phyloP scores from a whole-genome alignment of 208 protist genomes.

The Angomonas deanei region DNA sequence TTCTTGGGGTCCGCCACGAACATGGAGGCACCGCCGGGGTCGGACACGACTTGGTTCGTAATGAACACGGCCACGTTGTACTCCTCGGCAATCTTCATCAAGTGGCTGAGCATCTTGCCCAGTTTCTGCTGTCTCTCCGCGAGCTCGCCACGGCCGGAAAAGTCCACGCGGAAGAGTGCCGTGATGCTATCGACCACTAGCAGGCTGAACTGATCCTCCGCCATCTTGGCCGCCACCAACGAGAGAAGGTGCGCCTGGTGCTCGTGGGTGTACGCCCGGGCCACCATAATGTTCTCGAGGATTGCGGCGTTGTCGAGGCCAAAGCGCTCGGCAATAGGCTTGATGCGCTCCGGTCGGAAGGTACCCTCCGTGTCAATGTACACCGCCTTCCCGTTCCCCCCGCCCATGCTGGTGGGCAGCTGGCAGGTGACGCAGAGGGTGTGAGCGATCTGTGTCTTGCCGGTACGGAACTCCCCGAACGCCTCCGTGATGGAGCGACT shows the following conservation, averaged over 20 bases:
- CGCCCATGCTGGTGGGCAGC: slow-evolving; percentile 88
- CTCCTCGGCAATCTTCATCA: slow-evolving; percentile 98
- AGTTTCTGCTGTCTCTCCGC: slow-evolving; percentile 96
- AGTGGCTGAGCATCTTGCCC: slow-evolving; percentile 82
- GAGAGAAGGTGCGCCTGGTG: slow-evolving; percentile 92
- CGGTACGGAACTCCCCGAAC: slow-evolving; percentile 99
- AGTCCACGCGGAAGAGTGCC: slow-evolving; percentile 98
- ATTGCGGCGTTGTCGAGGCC: slow-evolving; percentile 88
- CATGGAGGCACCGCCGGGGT: slow-evolving; percentile 96
- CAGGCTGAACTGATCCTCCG: slow-evolving; percentile 87
- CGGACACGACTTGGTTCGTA: slow-evolving; percentile 98
- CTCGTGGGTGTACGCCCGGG: slow-evolving; percentile 95
- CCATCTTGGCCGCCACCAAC: slow-evolving; percentile 89
- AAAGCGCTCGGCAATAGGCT: slow-evolving; percentile 95
- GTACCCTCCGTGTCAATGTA: slow-evolving; percentile 99
- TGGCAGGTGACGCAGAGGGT: slow-evolving; percentile 97
- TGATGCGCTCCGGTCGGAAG: slow-evolving; percentile 96
- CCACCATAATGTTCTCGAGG: slow-evolving; percentile 97
- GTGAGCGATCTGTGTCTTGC: slow-evolving; percentile 98
- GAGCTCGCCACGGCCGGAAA: slow-evolving; percentile 95
- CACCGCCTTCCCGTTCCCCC: slow-evolving; percentile 91
- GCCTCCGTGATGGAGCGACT: slow-evolving; percentile 96
- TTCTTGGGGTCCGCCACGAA: slow-evolving; percentile 99
- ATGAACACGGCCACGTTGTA: slow-evolving; percentile 99
- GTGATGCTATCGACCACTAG: slow-evolving; percentile 98